Evolutionary conservation across 208 protist genomes (phyloP).

Genomic region (Acanthamoeba lenticulata): DNA sequence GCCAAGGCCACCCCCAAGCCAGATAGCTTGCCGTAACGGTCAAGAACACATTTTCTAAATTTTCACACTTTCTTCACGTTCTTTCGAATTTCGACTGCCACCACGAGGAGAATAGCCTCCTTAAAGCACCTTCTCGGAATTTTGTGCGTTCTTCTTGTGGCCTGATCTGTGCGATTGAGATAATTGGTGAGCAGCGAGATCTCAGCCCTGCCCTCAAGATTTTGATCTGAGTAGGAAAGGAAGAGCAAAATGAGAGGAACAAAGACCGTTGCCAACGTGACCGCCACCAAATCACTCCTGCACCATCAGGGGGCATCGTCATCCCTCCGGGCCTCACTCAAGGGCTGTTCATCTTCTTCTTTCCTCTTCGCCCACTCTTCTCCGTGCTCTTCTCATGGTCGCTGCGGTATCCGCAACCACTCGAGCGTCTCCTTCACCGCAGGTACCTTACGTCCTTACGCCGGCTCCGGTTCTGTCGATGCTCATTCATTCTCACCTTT

Average conservation of each 20-base stretch:
- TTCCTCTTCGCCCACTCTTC: neutral
- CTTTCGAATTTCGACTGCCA: neutral
- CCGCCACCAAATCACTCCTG: neutral
- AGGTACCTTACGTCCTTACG: neutral
- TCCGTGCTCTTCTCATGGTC: neutral
- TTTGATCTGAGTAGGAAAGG: too few relatives aligned
- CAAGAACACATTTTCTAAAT: neutral
- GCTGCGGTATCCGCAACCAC: conserved; percentile 33
- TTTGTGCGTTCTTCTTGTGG: neutral
- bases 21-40: neutral
- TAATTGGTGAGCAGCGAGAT: neutral
- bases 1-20: neutral
- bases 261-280: neutral
- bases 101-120: neutral
- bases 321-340: neutral
- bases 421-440: neutral
- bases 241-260: neutral
- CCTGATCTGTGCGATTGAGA: neutral
- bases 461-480: neutral
- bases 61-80: neutral
- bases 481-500: neutral
- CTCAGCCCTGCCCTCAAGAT: neutral
- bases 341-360: neutral
- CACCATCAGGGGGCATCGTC: neutral
- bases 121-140: neutral